phyloP scores from a whole-genome alignment of 202 grass and related monocot species.

The Carex arenaria region DNA sequence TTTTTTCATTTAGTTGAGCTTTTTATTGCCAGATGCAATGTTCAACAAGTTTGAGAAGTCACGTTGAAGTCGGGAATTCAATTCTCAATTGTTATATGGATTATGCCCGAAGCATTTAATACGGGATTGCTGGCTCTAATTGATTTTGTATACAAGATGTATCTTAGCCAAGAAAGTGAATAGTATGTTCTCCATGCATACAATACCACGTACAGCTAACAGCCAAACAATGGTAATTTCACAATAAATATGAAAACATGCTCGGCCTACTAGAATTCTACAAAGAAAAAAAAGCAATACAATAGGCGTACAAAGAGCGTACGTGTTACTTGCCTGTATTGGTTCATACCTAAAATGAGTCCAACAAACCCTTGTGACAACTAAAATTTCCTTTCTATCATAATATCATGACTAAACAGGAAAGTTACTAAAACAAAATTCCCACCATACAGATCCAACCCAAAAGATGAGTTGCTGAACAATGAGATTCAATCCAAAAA shows the following conservation, averaged over 20 bases:
- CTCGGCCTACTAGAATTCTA: not conserved
- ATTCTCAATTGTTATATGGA: not conserved
- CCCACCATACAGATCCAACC: not conserved
- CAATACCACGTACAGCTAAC: not conserved
- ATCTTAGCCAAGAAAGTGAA: not conserved
- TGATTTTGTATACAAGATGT: not conserved
- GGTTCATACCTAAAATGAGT: not conserved
- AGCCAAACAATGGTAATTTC: not conserved
- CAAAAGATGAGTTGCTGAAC: not conserved
- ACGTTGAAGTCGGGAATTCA: not conserved
- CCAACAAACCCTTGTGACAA: not conserved
- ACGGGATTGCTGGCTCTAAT: not conserved
- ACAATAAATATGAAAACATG: not conserved
- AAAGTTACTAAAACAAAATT: not conserved
- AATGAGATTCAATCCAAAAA: not conserved
- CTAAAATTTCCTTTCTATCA: not conserved
- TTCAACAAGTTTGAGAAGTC: not conserved
- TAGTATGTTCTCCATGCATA: not conserved
- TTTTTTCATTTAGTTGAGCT: not conserved
- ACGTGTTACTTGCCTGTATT: not conserved
- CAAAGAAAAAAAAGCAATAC: not conserved
- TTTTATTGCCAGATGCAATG: not conserved
- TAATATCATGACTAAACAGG: not conserved
- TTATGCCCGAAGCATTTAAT: not conserved
- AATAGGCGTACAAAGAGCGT: not conserved